Evolutionary conservation across 345 rosid genomes (phyloP).

Genomic region (Psidium guajava): DNA sequence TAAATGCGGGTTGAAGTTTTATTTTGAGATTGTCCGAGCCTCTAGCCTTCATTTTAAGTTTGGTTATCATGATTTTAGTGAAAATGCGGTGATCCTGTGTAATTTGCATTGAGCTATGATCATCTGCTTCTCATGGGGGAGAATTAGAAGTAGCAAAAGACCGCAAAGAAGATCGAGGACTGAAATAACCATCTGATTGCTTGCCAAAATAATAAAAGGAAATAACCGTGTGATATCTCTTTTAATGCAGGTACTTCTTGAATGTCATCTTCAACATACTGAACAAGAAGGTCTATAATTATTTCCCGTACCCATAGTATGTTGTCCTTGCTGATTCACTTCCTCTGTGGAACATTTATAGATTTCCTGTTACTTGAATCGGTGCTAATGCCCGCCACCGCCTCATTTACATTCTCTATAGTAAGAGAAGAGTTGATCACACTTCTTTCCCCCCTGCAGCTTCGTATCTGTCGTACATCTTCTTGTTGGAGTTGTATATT

Average conservation of each 20-base stretch:
- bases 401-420: background rate
- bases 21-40: background rate
- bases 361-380: background rate
- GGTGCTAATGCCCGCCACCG: background rate
- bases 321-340: conserved; percentile 2
- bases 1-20: background rate
- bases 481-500: conserved; percentile 85
- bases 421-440: background rate
- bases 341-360: background rate
- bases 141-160: background rate
- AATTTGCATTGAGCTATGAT: background rate
- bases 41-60: background rate
- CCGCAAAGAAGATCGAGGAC: background rate
- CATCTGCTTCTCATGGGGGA: background rate
- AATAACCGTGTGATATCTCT: background rate
- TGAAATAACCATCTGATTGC: background rate
- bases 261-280: conserved; percentile 94
- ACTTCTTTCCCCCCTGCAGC: conserved; percentile 19
- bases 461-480: conserved; percentile 91
- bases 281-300: conserved; percentile 96
- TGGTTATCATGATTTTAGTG: background rate
- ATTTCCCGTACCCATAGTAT: conserved; percentile 96
- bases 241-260: conserved; percentile 59
- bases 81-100: background rate
- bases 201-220: background rate